These are phyloP conservation scores for Skeletonema potamos DNA, from an alignment of 108 stramenopile genomes.

Conservation along the genomic window DNA sequence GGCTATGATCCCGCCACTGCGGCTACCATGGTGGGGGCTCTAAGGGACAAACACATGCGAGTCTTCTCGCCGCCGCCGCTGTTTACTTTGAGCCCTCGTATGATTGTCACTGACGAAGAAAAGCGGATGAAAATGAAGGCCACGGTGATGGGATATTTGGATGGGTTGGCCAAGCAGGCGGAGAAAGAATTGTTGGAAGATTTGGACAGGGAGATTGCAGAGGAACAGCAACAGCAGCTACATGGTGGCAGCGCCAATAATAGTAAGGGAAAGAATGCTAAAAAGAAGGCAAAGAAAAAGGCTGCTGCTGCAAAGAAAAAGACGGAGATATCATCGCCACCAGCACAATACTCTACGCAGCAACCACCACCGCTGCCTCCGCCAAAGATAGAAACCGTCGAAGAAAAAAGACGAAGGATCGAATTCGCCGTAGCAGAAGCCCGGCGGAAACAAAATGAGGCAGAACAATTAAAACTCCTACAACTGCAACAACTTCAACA, in stretches of 20 bases:
- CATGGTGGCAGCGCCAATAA: not conserved
- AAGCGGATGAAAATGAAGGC: conserved; percentile 2
- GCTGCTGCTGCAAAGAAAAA: not conserved
- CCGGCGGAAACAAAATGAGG: not conserved
- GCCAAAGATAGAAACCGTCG: not conserved
- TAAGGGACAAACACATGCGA: not conserved
- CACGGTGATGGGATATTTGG: conserved; percentile 3
- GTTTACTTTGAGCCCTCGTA: conserved; percentile 14
- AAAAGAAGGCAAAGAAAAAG: conserved; percentile 9
- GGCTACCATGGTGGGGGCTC: conserved; percentile 6
- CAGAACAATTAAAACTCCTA: not conserved
- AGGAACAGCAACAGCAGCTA: not conserved
- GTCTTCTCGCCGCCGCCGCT: conserved; percentile 1
- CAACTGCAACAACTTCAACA: not conserved
- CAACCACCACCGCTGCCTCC: not conserved
- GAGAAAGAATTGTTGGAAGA: conserved; percentile 10
- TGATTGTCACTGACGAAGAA: conserved; percentile 4
- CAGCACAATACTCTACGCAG: not conserved
- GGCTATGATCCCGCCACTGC: conserved; percentile 12
- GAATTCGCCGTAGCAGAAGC: not conserved
- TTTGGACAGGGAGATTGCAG: conserved; percentile 8
- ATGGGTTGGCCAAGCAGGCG: conserved; percentile 3
- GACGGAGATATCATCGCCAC: not conserved
- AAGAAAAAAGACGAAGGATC: not conserved
- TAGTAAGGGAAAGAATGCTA: not conserved